A percentile compares a stretch with the other conserved stretches of the same genome.
Conservation (phyloP, 2,329 filamentous ascomycete genomes). For the Fusarium lateritium region DNA sequence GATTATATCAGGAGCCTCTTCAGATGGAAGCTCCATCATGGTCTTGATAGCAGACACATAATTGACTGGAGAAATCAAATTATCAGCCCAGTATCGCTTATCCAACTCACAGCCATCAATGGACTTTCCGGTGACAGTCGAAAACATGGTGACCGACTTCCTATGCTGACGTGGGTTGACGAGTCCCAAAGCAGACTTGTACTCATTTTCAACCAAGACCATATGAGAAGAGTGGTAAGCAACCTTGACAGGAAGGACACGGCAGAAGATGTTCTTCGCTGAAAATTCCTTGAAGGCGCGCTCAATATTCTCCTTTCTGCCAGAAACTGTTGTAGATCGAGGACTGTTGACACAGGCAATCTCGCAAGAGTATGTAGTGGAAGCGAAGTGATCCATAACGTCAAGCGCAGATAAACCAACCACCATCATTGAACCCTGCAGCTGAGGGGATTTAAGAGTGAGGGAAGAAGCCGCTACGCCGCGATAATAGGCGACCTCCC, state of each 20-base stretch:
- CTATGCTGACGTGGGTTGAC: conserved; percentile 38
- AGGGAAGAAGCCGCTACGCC: conserved; percentile 55
- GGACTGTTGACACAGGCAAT: conserved; percentile 64
- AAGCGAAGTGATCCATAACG: conserved; percentile 48
- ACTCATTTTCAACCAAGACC: conserved; percentile 56
- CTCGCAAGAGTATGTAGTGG: conserved; percentile 44
- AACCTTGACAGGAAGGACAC: conserved; percentile 55
- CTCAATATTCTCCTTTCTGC: conserved; percentile 52
- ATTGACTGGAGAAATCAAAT: conserved; percentile 62
- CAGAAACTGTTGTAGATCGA: conserved; percentile 61
- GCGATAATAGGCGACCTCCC: conserved; percentile 60
- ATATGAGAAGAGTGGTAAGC: conserved; percentile 65
- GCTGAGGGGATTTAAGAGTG: conserved; percentile 41
- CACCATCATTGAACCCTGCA: conserved; percentile 60
- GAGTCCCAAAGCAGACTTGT: conserved; percentile 49
- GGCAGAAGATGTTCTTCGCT: conserved; percentile 52
- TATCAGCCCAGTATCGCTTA: conserved; percentile 62
- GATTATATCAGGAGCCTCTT: conserved; percentile 54
- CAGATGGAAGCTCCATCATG: conserved; percentile 51
- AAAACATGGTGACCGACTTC: conserved; percentile 56
- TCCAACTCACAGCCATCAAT: conserved; percentile 50
- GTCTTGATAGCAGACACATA: conserved; percentile 58
- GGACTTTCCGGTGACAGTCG: conserved; percentile 55
- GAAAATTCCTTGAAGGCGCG: conserved; percentile 53
- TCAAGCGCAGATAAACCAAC: conserved; percentile 54